Evolutionary conservation across 1,139 yeast species (phyloP).

Genomic region (Blastobotrys capitulatus): DNA sequence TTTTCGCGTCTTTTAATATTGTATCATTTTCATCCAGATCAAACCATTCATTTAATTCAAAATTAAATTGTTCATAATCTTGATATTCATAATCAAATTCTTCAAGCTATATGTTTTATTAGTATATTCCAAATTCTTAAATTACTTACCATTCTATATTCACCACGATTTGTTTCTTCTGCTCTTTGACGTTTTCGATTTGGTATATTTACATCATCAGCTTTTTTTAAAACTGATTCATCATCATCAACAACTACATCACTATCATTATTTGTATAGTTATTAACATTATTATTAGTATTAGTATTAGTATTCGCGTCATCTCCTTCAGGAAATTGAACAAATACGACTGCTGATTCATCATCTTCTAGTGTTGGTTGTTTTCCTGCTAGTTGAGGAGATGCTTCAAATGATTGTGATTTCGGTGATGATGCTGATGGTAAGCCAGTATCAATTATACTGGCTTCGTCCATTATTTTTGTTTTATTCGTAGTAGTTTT

Average conservation of each 20-base stretch:
- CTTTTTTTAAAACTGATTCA: background rate
- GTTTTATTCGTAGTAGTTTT: too few species aligned
- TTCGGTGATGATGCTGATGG: background rate
- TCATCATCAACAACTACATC: background rate
- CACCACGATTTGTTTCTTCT: conserved; percentile 13
- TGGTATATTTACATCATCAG: conserved; percentile 17
- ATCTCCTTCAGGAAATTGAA: too few species aligned
- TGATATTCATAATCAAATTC: conserved; percentile 17
- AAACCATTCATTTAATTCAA: conserved; percentile 36
- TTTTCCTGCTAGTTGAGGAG: background rate
- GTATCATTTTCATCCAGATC: conserved; percentile 24
- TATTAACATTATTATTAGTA: too few species aligned
- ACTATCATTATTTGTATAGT: too few species aligned
- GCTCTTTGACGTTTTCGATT: conserved; percentile 22
- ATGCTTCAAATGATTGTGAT: too few species aligned
- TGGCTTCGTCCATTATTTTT: conserved; percentile 8
- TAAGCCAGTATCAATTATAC: conserved; percentile 12
- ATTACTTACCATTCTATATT: conserved; percentile 3
- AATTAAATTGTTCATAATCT: conserved; percentile 22
- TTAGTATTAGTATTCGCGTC: too few species aligned
- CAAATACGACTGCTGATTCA: too few species aligned
- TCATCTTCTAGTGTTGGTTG: background rate
- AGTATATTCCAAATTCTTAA: background rate
- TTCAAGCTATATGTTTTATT: conserved; percentile 5
- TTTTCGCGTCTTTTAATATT: conserved; percentile 21